Base-by-base conservation (phyloP, 2,329 filamentous ascomycete genomes). In the Penicillium oxalicum region DNA sequence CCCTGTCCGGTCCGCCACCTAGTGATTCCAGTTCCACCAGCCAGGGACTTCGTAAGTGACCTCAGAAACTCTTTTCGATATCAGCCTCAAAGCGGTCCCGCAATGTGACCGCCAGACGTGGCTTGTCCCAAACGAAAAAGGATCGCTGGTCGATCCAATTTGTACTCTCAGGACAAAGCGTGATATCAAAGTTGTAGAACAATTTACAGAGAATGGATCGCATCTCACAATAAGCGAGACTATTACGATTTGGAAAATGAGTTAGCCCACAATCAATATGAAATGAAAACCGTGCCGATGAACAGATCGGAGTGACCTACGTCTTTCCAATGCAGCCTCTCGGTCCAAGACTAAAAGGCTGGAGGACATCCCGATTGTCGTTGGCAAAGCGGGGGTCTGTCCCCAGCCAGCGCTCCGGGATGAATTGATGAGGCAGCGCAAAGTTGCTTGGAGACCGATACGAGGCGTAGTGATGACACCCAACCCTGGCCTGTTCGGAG, bases 291-390 rank as follows among this genome's bases (percentile, higher is more conserved):
- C 3, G 6, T 13, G n/a, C 2, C 2, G 7, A 5, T 7, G 2
- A 44, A 11, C 29, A 32, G 11, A 11, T 7, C 8, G 11, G 11
- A 4, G 3, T 11, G 3, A 12, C 59, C 12, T 33, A 62, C 60
- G 56, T 51, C 44, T 65, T 67, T 1, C 67, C 69, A 13, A 66
- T 57, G 44, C 70, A 73, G 18, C 56, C 59, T 18, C 69, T 55
- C 1, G 67, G 62, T 0, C 70, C 70, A 0, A 65, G 48, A 6
- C 61, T 64, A 45, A 73, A 72, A 1, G 70, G 63, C 6, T 62
- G 62, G 18, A 61, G 40, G 4, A 56, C 61, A 29, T 58, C 54
- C 39, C 53, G 59, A 7, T 55, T 59, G 41, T 64, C 61, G 3
- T 47, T 43, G 1, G 41, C 51, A 5, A 60, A 64, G 2, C 37